phyloP scores from a whole-genome alignment of 2,329 filamentous ascomycete species.

The Diaporthe ilicicola region DNA sequence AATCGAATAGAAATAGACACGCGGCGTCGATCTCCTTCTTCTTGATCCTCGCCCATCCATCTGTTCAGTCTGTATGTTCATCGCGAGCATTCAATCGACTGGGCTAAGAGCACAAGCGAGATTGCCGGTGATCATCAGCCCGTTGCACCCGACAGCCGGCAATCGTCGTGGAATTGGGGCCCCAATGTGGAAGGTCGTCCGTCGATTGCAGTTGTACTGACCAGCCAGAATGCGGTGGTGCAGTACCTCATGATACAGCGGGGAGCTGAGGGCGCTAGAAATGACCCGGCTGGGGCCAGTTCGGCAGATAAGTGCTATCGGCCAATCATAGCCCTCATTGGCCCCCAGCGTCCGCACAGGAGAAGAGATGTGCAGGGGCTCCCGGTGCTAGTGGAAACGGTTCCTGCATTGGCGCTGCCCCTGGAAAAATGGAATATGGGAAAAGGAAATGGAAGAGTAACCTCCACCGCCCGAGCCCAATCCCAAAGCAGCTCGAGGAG shows the following conservation, averaged over 20 bases:
- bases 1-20: conserved; percentile 15
- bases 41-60: background rate
- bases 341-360: background rate
- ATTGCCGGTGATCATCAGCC: background rate
- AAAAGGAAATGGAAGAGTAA: conserved; percentile 10
- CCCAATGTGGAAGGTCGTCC: background rate
- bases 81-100: background rate
- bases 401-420: conserved; percentile 27
- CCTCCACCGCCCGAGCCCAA: conserved; percentile 12
- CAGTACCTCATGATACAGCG: background rate
- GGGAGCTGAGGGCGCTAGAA: background rate
- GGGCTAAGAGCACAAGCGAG: background rate
- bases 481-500: conserved; percentile 18
- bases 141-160: background rate
- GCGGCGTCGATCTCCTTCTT: conserved; percentile 1
- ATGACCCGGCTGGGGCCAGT: background rate
- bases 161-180: background rate
- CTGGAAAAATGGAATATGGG: conserved; percentile 22
- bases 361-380: conserved; percentile 16
- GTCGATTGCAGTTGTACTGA: background rate
- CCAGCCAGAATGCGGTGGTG: background rate
- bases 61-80: background rate
- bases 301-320: background rate
- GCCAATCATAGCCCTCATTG: background rate
- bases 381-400: conserved; percentile 18